Percentiles rank a stretch among this genome's conserved stretches.
Conservation (phyloP, 2,329 filamentous ascomycete species). For the Stagonosporopsis tanaceti region DNA sequence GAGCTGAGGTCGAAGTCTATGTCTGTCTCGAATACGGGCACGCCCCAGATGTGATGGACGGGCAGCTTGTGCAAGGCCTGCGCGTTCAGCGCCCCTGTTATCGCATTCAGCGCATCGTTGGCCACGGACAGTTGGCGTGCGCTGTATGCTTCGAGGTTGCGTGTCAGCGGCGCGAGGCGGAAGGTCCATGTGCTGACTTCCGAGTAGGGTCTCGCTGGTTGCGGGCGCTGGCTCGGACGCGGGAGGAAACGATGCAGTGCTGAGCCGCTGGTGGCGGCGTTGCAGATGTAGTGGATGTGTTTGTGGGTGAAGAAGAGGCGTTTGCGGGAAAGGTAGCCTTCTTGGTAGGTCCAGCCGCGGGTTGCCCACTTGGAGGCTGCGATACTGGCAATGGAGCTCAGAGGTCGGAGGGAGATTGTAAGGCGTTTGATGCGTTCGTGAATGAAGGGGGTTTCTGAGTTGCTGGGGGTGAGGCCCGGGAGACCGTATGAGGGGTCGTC, state of each 20-base stretch:
- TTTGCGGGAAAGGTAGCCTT: constrained; percentile 1
- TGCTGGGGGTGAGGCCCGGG: not conserved
- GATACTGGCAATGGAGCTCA: not conserved
- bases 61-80: not conserved
- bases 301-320: not conserved
- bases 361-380: constrained; percentile 1
- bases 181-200: not conserved
- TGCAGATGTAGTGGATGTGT: not conserved
- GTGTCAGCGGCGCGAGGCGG: not conserved
- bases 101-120: not conserved
- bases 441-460: not conserved
- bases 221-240: not conserved
- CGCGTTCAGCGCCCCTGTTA: not conserved
- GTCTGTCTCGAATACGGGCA: not conserved
- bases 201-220: not conserved
- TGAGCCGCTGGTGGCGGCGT: not conserved
- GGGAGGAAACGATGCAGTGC: not conserved
- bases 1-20: not conserved
- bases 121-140: not conserved
- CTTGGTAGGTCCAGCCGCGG: constrained; percentile 3
- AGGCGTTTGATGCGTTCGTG: not conserved
- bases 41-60: constrained; percentile 1
- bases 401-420: not conserved
- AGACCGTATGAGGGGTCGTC: constrained; percentile 1
- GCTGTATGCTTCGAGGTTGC: not conserved